Evolutionary conservation across 805 yeast genomes (phyloP), one percentile per base, ranked within the genome.

Genomic region (Barnettozyma pratensis): DNA sequence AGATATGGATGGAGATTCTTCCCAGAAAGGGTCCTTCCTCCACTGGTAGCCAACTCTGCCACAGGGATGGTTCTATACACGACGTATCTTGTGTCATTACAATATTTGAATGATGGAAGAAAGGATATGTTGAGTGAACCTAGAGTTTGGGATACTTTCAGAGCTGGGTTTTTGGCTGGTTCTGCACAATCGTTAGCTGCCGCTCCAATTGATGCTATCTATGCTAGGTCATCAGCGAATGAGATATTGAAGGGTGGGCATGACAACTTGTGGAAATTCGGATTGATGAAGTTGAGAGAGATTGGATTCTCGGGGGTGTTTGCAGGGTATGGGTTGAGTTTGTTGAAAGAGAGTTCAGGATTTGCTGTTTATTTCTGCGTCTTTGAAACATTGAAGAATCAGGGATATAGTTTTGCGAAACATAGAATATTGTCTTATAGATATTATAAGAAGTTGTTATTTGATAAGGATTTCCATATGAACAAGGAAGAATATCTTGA

Each of bases 171-270:
- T 48, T 54, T 87, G 0, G 97, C 97, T 0, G 97, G 97, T 1
- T 80, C 84, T 0, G 80, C 82, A 27, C 96, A 94, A 58, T 85
- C 96, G n/a, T 68, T 88, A 14, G 91, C 88, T 0, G 96, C 96
- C 2, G 92, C 97, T 2, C 98, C 98, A 0, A 74, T 92, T 5
- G 97, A 92, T 66, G 96, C 97, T 7, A 80, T 92, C 4, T 86
- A 85, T 60, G 80, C 96, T 2, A 74, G 97, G 55, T 87, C 91
- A 54, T 75, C 82, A 2, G 83, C 88, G 5, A 78, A 85, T 9
- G 96, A 89, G 55, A 68, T 91, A 46, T 66, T 88, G 12, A 75
- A 77, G 45, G 86, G 89, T 6, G 73, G 75, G 32, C 83, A 86
- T 64, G 77, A 77, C 49, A 85, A 85, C 49, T 64, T 91, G 48